These are phyloP conservation scores for Aplosporella prunicola DNA, from an alignment of 2,329 filamentous ascomycete genomes.

Conservation along the genomic window DNA sequence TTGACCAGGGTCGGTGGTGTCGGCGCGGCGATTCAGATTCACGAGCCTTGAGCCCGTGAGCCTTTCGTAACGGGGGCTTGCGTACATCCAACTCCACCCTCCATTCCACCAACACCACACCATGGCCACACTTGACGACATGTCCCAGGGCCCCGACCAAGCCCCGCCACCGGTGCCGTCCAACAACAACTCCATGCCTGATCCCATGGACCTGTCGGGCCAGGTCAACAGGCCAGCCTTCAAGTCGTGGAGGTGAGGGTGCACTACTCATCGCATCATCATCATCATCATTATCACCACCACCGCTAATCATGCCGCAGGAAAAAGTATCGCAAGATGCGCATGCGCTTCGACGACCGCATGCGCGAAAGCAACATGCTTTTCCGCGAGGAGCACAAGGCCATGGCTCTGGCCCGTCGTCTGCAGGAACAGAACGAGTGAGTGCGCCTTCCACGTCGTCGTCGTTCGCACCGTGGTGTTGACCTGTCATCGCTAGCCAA, in stretches of 20 bases:
- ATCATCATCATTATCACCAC: no score
- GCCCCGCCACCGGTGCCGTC: neutral
- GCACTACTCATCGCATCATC: no score
- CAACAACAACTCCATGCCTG: conserved; percentile 3
- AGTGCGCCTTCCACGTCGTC: conserved; percentile 26
- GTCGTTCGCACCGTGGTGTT: conserved; percentile 11
- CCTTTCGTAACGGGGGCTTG: no score
- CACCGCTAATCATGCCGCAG: conserved; percentile 16
- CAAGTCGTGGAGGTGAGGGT: conserved; percentile 10
- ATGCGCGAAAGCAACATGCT: conserved; percentile 75
- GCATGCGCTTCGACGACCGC: conserved; percentile 64
- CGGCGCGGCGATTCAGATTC: no score
- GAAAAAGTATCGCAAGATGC: conserved; percentile 95
- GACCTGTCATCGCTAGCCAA: conserved; percentile 48
- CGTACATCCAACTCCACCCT: no score
- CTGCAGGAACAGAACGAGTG: conserved; percentile 91
- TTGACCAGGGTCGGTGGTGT: no score
- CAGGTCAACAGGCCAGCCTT: conserved; percentile 3
- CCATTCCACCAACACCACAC: no score
- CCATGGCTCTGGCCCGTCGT: conserved; percentile 69
- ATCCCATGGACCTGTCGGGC: no score
- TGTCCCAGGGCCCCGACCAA: conserved; percentile 3
- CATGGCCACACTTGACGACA: conserved; percentile 8
- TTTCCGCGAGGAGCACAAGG: conserved; percentile 72
- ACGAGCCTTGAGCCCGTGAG: no score